Evolutionary conservation across 2,329 filamentous ascomycete species (phyloP).

Genomic region (Volutella citrinella): DNA sequence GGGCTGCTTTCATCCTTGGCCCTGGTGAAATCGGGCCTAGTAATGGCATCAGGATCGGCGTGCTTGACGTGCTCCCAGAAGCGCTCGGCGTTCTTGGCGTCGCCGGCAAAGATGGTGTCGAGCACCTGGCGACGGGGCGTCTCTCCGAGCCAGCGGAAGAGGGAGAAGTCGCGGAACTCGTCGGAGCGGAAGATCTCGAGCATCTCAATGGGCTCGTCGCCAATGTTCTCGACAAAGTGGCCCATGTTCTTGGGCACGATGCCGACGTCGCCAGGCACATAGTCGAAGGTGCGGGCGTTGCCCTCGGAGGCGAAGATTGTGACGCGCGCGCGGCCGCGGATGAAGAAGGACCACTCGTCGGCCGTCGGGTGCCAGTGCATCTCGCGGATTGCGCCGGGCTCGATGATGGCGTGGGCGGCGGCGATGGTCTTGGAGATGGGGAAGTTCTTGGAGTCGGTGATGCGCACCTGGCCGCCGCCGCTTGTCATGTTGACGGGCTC

Average conservation of each 20-base stretch:
- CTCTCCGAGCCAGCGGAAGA: slow-evolving; percentile 67
- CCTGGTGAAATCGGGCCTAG: slow-evolving; percentile 32
- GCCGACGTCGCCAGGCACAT: slow-evolving; percentile 70
- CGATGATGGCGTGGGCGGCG: slow-evolving; percentile 67
- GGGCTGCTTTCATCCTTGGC: no score
- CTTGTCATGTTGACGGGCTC: slow-evolving; percentile 56
- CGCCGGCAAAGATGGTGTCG: slow-evolving; percentile 54
- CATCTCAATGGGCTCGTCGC: slow-evolving; percentile 72
- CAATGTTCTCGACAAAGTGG: slow-evolving; percentile 79
- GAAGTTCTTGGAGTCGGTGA: slow-evolving; percentile 75
- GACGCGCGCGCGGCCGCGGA: slow-evolving; percentile 66
- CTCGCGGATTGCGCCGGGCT: slow-evolving; percentile 70
- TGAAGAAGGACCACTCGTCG: slow-evolving; percentile 81
- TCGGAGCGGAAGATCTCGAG: slow-evolving; percentile 72
- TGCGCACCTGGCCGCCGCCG: slow-evolving; percentile 67
- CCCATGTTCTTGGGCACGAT: slow-evolving; percentile 76
- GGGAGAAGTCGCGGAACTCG: slow-evolving; percentile 68
- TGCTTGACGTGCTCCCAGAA: slow-evolving; percentile 61
- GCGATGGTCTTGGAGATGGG: slow-evolving; percentile 70
- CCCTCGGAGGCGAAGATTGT: slow-evolving; percentile 72
- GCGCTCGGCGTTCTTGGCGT: slow-evolving; percentile 57
- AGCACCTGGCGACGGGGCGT: slow-evolving; percentile 27
- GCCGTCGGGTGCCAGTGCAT: slow-evolving; percentile 82
- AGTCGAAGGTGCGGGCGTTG: slow-evolving; percentile 72
- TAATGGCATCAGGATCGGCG: slow-evolving; percentile 52